A percentile compares a stretch with the other conserved stretches of the same genome.
Conservation (phyloP, 305 asterid genomes). For the Petunia hybrid region DNA sequence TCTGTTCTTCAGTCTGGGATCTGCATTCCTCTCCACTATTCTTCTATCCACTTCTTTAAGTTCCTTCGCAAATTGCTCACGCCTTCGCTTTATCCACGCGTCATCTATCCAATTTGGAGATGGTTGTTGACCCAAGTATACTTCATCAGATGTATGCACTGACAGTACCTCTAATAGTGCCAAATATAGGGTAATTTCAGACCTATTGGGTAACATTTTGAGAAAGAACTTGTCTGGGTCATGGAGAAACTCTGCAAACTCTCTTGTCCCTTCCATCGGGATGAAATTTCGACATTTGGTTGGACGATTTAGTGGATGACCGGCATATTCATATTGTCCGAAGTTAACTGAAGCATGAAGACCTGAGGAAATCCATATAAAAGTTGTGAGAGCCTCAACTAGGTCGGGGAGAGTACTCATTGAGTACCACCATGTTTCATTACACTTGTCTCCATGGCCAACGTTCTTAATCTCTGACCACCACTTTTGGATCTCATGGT, state of each 20-base stretch:
- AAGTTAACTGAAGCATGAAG: constrained; percentile 55
- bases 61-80: constrained; percentile 46
- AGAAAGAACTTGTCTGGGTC: constrained; percentile 54
- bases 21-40: constrained; percentile 49
- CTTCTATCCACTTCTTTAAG: constrained; percentile 51
- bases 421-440: constrained; percentile 53
- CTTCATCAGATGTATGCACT: constrained; percentile 38
- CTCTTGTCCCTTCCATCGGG: constrained; percentile 58
- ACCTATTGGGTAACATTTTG: constrained; percentile 52
- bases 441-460: constrained; percentile 58
- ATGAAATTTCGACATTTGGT: constrained; percentile 45
- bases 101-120: constrained; percentile 49
- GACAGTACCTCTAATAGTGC: constrained; percentile 54
- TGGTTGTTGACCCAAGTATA: constrained; percentile 46
- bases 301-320: constrained; percentile 57
- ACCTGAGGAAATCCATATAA: constrained; percentile 54
- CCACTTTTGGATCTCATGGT: constrained; percentile 57
- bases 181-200: constrained; percentile 50
- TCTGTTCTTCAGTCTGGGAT: constrained; percentile 56
- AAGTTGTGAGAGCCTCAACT: constrained; percentile 52
- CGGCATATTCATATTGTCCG: constrained; percentile 53
- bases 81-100: constrained; percentile 44
- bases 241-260: constrained; percentile 55
- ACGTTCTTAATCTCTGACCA: constrained; percentile 54
- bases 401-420: constrained; percentile 50